phyloP scores from a whole-genome alignment of 23 red algal genomes.

The Chondrus crispus region DNA sequence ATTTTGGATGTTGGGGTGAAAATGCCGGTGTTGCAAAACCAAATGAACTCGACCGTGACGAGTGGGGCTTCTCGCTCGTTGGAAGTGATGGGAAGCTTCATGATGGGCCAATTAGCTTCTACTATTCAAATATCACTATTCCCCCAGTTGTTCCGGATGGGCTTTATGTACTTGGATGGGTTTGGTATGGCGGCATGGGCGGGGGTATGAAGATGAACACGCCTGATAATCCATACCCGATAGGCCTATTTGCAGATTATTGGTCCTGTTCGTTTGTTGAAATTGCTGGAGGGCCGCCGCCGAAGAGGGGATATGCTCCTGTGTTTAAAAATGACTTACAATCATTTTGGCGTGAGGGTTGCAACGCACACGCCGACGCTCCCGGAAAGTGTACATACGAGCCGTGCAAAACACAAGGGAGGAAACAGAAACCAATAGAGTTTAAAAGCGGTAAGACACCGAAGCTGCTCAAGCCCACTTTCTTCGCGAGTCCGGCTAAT shows the following conservation, averaged over 20 bases:
- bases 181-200: constrained; percentile 52
- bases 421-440: constrained; percentile 14
- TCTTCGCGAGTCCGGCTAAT: neutral
- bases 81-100: constrained; percentile 46
- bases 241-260: constrained; percentile 61
- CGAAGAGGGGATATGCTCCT: constrained; percentile 2
- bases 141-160: constrained; percentile 64
- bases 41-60: neutral
- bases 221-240: neutral
- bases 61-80: constrained; percentile 17
- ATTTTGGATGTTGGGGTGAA: constrained; percentile 52
- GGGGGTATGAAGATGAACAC: neutral
- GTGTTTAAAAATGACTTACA: constrained; percentile 37
- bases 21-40: neutral
- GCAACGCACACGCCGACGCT: constrained; percentile 9
- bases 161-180: constrained; percentile 60
- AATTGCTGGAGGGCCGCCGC: constrained; percentile 27
- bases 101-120: neutral
- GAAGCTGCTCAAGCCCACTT: neutral
- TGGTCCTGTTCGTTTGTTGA: constrained; percentile 54
- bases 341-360: constrained; percentile 12
- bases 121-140: constrained; percentile 28
- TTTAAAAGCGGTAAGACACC: constrained; percentile 14
- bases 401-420: constrained; percentile 11
- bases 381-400: constrained; percentile 40